Conservation (phyloP, 768 basidiomycete genomes). For the Tricholomella constricta region DNA sequence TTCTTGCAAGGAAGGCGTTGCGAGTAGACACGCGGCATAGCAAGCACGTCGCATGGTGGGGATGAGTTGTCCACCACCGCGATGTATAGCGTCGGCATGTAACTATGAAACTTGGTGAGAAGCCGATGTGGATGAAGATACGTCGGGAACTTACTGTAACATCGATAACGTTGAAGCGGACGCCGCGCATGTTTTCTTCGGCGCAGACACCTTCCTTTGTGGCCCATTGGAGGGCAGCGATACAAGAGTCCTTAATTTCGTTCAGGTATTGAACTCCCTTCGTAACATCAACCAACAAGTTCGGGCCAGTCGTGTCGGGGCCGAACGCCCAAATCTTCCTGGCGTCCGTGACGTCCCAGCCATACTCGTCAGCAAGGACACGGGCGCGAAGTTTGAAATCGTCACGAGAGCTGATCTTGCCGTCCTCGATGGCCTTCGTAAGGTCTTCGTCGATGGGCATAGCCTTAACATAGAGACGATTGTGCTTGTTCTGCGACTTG, state of each 20-base stretch:
- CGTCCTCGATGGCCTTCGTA: constrained; percentile 87
- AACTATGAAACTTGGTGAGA: constrained; percentile 48
- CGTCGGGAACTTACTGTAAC: constrained; percentile 66
- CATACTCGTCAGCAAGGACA: constrained; percentile 91
- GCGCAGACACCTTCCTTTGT: constrained; percentile 96
- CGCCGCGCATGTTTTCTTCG: constrained; percentile 99
- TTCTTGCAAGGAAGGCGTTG: constrained; percentile 90
- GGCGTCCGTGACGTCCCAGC: constrained; percentile 99
- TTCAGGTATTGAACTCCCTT: constrained; percentile 99
- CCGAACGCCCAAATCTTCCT: constrained; percentile 99
- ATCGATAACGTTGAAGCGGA: constrained; percentile 94
- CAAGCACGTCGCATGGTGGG: constrained; percentile 95
- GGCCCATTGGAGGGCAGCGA: constrained; percentile 99
- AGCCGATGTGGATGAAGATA: constrained; percentile 5
- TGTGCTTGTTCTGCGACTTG: constrained; percentile 99
- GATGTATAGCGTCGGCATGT: constrained; percentile 98
- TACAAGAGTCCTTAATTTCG: constrained; percentile 99
- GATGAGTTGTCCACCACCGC: constrained; percentile 99
- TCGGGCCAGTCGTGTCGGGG: constrained; percentile 96
- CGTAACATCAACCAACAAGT: constrained; percentile 95
- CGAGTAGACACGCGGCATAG: constrained; percentile 94
- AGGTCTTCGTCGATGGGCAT: constrained; percentile 93
- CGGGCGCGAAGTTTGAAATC: constrained; percentile 98
- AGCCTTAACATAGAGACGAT: constrained; percentile 95
- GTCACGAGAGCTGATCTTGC: constrained; percentile 86